Evolutionary conservation across 129 eudicot species (phyloP).

Genomic region (Pittosporum tobira): DNA sequence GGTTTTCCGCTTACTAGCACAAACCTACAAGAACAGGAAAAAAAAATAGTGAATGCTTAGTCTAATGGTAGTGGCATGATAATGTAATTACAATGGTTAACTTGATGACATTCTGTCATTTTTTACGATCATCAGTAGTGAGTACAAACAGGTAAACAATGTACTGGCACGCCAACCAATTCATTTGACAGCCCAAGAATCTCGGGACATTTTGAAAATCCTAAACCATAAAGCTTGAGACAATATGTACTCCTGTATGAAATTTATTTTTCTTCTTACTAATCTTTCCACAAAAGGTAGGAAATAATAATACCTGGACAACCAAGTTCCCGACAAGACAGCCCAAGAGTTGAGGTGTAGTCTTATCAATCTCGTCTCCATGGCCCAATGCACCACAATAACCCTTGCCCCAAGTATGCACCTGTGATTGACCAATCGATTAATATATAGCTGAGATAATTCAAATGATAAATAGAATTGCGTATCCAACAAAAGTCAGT

Average conservation of each 20-base stretch:
- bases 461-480: not conserved
- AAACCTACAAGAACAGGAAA: slow-evolving; percentile 36
- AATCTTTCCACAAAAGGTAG: not conserved
- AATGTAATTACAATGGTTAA: too few species aligned
- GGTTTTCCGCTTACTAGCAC: slow-evolving; percentile 91
- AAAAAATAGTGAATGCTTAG: not conserved
- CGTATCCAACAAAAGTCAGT: not conserved
- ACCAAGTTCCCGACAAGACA: slow-evolving; percentile 60
- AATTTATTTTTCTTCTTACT: too few species aligned
- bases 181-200: not conserved
- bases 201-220: too few species aligned
- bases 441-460: not conserved
- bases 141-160: not conserved
- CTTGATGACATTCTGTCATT: too few species aligned
- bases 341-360: slow-evolving; percentile 42
- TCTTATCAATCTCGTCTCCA: slow-evolving; percentile 90
- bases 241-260: too few species aligned
- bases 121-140: too few species aligned
- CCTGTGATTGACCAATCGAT: slow-evolving; percentile 31
- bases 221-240: too few species aligned
- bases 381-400: slow-evolving; percentile 98
- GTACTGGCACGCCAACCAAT: too few species aligned
- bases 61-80: too few species aligned
- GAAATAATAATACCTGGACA: slow-evolving; percentile 54
- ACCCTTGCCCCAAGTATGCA: slow-evolving; percentile 97